Percentiles rank a stretch among this genome's conserved stretches.
Conservation (phyloP, 768 basidiomycete species). For the Pleurotus giganteus region DNA sequence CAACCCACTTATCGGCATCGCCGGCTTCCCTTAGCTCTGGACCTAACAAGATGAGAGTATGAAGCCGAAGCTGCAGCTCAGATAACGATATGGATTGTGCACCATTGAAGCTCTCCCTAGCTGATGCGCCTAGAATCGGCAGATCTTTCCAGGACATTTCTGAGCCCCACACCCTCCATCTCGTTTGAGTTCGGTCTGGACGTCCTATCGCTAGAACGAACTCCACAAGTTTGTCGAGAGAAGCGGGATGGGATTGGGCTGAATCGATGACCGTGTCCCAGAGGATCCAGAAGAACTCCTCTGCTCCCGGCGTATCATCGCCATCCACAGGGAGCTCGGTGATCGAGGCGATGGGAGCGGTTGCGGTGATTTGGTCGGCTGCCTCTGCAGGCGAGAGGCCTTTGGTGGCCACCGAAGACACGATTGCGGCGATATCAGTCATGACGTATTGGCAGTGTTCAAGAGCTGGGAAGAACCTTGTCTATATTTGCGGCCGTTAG, state of each 20-base stretch:
- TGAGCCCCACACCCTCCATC: slow-evolving; percentile 4
- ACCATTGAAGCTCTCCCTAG: slow-evolving; percentile 3
- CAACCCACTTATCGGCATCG: not conserved
- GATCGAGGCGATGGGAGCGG: not conserved
- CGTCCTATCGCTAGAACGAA: not conserved
- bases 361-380: not conserved
- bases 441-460: no score
- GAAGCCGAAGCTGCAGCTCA: not conserved
- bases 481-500: no score
- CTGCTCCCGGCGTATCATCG: not conserved
- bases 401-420: not conserved
- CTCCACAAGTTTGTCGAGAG: not conserved
- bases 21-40: not conserved
- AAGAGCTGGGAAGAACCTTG: no score
- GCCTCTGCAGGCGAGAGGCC: not conserved
- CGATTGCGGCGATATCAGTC: not conserved
- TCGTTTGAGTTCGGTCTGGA: not conserved
- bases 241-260: not conserved
- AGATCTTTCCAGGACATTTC: slow-evolving; percentile 3
- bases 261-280: not conserved
- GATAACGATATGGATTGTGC: not conserved
- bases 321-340: not conserved
- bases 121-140: not conserved
- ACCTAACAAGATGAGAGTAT: not conserved
- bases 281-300: slow-evolving; percentile 5